Conservation (phyloP, 78 protist genomes). For the Dictyostelium discoideum region DNA sequence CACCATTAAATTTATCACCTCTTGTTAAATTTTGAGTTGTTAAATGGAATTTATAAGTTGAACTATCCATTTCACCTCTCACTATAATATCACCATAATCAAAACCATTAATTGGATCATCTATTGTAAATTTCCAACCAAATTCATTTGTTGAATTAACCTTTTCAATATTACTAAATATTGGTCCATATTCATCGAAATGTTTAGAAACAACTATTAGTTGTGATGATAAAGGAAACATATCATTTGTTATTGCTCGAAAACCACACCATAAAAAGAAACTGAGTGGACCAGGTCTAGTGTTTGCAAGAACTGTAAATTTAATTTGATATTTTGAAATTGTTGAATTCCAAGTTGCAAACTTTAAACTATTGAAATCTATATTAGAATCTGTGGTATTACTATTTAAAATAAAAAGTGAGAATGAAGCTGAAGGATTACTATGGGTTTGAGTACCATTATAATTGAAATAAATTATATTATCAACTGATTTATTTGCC, state of each 20-base stretch:
- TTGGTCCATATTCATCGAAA: background rate
- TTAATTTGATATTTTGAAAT: background rate
- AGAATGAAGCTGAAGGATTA: background rate
- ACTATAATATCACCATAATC: no score
- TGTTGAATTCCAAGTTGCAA: background rate
- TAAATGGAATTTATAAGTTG: no score
- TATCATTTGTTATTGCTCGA: background rate
- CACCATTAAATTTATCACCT: no score
- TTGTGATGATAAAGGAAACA: background rate
- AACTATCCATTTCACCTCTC: no score
- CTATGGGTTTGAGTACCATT: background rate
- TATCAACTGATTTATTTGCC: background rate
- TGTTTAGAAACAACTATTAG: background rate
- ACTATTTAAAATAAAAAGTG: background rate
- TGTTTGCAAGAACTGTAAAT: background rate
- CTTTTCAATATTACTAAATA: background rate
- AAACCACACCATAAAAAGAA: background rate
- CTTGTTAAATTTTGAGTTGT: no score
- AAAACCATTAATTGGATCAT: background rate
- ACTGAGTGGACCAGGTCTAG: background rate
- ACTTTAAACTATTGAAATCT: background rate
- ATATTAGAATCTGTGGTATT: background rate
- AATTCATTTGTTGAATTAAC: background rate
- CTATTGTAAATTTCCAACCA: background rate
- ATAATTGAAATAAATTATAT: background rate